Conservation (phyloP, 371 early-diverging fungal genomes). For the Mucor saturninus region DNA sequence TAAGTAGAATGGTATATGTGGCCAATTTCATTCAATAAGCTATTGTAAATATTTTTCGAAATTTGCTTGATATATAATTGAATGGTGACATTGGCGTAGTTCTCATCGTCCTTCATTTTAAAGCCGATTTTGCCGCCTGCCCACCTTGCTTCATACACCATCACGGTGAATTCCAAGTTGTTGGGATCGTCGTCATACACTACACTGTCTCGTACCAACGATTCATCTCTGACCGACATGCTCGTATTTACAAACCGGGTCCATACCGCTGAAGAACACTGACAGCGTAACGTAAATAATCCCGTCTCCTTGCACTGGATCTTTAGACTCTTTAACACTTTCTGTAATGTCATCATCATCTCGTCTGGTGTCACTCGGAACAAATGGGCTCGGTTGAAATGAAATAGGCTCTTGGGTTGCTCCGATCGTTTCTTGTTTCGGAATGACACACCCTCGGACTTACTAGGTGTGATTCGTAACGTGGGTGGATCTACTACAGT, state of each 20-base stretch:
- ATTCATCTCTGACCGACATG: not conserved
- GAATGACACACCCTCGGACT: constrained; percentile 12
- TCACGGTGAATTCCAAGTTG: constrained; percentile 27
- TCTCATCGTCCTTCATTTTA: constrained; percentile 41
- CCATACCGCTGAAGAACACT: constrained; percentile 5
- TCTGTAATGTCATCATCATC: constrained; percentile 35
- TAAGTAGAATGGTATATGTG: not conserved
- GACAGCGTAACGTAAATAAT: constrained; percentile 7
- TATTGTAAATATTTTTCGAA: constrained; percentile 29
- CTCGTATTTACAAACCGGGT: not conserved
- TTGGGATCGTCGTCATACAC: not conserved
- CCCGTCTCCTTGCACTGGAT: constrained; percentile 18
- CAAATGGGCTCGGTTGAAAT: constrained; percentile 41
- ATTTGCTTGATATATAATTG: constrained; percentile 17
- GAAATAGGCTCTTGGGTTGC: constrained; percentile 39
- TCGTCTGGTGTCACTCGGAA: constrained; percentile 34
- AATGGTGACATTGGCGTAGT: constrained; percentile 11
- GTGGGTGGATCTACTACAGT: not conserved
- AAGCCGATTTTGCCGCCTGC: constrained; percentile 45
- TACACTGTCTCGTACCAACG: not conserved
- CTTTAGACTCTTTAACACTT: constrained; percentile 24
- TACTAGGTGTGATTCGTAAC: constrained; percentile 8
- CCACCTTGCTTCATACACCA: constrained; percentile 49
- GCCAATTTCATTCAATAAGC: constrained; percentile 33
- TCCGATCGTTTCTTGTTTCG: constrained; percentile 2